Percentiles rank a stretch among this genome's conserved stretches.
These are phyloP conservation scores for Pseudogymnoascus sp. DNA, from an alignment of 2,329 filamentous ascomycete genomes.

Conservation along the genomic window DNA sequence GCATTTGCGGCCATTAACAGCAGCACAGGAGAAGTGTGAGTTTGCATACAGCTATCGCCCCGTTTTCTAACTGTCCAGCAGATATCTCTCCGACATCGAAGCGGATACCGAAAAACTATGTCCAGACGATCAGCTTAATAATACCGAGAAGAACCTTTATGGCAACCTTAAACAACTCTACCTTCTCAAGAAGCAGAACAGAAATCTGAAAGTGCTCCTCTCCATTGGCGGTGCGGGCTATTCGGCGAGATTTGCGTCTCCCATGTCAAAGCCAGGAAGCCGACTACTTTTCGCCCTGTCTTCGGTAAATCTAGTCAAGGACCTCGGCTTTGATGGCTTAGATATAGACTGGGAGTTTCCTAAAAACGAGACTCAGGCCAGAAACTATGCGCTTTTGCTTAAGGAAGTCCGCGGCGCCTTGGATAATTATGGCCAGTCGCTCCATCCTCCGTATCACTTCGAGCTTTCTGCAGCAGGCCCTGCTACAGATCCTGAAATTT, in stretches of 20 bases:
- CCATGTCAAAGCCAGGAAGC: conserved; percentile 51
- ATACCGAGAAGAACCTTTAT: conserved; percentile 64
- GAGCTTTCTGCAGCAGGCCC: conserved; percentile 45
- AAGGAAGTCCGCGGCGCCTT: conserved; percentile 32
- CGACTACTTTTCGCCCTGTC: conserved; percentile 16
- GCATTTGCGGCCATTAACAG: conserved; percentile 68
- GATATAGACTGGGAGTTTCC: conserved; percentile 23
- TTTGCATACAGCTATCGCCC: neutral
- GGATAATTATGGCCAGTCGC: conserved; percentile 37
- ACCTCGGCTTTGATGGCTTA: conserved; percentile 21
- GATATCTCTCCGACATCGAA: conserved; percentile 44
- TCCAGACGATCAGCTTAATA: conserved; percentile 59
- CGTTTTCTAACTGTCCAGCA: neutral
- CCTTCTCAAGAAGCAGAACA: conserved; percentile 68
- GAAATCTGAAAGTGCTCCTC: conserved; percentile 69
- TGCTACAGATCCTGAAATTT: conserved; percentile 40
- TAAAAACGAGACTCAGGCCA: conserved; percentile 12
- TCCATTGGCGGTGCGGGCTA: conserved; percentile 85
- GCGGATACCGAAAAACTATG: conserved; percentile 69
- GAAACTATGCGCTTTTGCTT: conserved; percentile 23
- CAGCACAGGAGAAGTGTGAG: conserved; percentile 44
- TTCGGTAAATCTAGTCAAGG: conserved; percentile 15
- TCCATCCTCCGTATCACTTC: conserved; percentile 42
- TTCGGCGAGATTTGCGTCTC: conserved; percentile 63
- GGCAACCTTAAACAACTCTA: conserved; percentile 76